Evolutionary conservation across 371 early-diverging fungal genomes (phyloP), one percentile per base, ranked within the genome.

Genomic region (Lichtheimia ornata): DNA sequence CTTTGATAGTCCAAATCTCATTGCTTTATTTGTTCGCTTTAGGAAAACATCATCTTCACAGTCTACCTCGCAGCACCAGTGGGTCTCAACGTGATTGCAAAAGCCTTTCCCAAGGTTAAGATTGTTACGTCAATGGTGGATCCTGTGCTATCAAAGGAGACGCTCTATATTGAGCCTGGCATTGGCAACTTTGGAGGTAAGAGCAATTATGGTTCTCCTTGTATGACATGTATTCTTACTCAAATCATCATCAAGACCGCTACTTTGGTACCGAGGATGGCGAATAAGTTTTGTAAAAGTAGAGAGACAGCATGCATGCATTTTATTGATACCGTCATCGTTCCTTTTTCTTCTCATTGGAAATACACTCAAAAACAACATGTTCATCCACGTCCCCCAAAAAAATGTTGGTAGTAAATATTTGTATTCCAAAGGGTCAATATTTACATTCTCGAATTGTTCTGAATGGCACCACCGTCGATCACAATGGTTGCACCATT

Each of bases 161-260:
- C 85, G 15, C 70, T 90, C 60, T 87, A 72, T 64, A 87, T 94
- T 60, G 87, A 87, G 58, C 92, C 94, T 22, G 93, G 93, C n/a
- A 87, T 93, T 66, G 96, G 96, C 30, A 86, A 93, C 70, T 95
- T 94, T 88, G 93, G 91, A 58, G 87, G 78, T 81, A 67, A 62
- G 54, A 22, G 18, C 2, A 3, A 25, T 2, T 4, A 28, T 35
- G 35, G 11, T 35, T 1, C 5, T 35, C 35, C 11, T 35, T 35
- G 11, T 11, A 35, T 6, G 11, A 11, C 35, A 35, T 35, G 11
- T 9, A 5, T 35, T 35, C 35, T 35, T 9, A 35, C 9, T 35
- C 35, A 11, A 4, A 27, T 35, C 40, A 49, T 56, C 28, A 13
- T 24, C 15, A 53, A 80, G 81, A 81, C 53, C 81, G 81, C 14